Conservation (phyloP, 192 early-diverging fungal genomes). For the Gigaspora rosea region DNA sequence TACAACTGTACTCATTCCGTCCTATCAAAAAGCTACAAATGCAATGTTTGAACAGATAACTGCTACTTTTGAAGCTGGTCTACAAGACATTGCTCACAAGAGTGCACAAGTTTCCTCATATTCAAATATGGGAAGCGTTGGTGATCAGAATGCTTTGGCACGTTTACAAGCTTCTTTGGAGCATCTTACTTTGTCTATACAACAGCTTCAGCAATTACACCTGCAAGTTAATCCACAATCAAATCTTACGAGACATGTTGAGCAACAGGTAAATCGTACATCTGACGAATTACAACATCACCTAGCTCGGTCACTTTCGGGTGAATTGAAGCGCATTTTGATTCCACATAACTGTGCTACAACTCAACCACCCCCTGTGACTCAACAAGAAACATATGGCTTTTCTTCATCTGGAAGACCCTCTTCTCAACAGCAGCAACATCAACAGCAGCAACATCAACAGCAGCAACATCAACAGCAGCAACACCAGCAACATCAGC, state of each 20-base stretch:
- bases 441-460: not conserved
- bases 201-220: constrained; percentile 21
- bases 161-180: constrained; percentile 39
- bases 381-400: constrained; percentile 5
- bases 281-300: constrained; percentile 30
- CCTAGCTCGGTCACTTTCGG: constrained; percentile 30
- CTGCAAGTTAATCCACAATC: constrained; percentile 20
- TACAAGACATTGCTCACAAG: constrained; percentile 27
- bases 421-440: constrained; percentile 14
- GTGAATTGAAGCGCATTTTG: constrained; percentile 33
- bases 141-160: constrained; percentile 23
- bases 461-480: constrained; percentile 17
- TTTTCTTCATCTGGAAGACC: constrained; percentile 13
- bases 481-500: not conserved
- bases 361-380: not conserved
- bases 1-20: constrained; percentile 43
- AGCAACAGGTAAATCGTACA: not conserved
- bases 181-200: constrained; percentile 13
- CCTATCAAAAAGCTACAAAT: constrained; percentile 50
- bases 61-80: constrained; percentile 42
- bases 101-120: constrained; percentile 31
- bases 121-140: not conserved
- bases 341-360: constrained; percentile 14
- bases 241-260: constrained; percentile 10
- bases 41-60: constrained; percentile 53